Evolutionary conservation across 1,284 basidiomycete species (phyloP), one percentile per base, ranked within the genome.

Genomic region (Coniferiporia weirii): DNA sequence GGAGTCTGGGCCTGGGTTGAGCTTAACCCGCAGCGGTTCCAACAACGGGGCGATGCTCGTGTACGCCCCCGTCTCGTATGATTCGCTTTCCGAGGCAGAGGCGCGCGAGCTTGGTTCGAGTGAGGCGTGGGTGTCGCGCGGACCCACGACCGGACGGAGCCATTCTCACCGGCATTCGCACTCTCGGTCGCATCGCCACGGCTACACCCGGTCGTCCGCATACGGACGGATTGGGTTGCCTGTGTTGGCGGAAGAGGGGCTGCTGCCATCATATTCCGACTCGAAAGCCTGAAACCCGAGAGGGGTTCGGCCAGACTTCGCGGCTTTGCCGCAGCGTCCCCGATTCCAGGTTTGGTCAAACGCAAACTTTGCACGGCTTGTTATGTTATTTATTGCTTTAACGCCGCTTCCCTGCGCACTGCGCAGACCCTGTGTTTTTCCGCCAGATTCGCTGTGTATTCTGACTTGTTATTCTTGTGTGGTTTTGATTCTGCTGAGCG

Each of bases 21-120:
- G 22, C 45, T 27, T 32, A 17, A 12, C 40, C 27, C 32, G 65
- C 49, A 52, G 32, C 57, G 55, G 48, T 58, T 40, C 38, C 38
- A 40, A 27, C 58, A 63, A 46, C 20, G 46, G 53, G 36, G 64
- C 65, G 50, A 69, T 76, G 59, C 67, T 84, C 27, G 79, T 89
- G n/a, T 89, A 89, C 66, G 82, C 85, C n/a, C 84, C 85, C 4
- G 78, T 89, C 2, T 78, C 84, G 0, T 68, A 85, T 43, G 75
- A 72, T 61, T 75, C 79, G 12, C 71, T 89, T 17, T 73, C 81
- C 3, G 77, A 81, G 36, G 67, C 73, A 40, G 72, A 78, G n/a
- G 77, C 80, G 35, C 68, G 82, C 12, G 78, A 80, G n/a, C 74
- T 81, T 60, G 76, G 76, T 49, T 84, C 84, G 22, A 82, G 75